These are phyloP conservation scores for Glebionis coronaria DNA, from an alignment of 129 eudicot genomes.

Conservation along the genomic window DNA sequence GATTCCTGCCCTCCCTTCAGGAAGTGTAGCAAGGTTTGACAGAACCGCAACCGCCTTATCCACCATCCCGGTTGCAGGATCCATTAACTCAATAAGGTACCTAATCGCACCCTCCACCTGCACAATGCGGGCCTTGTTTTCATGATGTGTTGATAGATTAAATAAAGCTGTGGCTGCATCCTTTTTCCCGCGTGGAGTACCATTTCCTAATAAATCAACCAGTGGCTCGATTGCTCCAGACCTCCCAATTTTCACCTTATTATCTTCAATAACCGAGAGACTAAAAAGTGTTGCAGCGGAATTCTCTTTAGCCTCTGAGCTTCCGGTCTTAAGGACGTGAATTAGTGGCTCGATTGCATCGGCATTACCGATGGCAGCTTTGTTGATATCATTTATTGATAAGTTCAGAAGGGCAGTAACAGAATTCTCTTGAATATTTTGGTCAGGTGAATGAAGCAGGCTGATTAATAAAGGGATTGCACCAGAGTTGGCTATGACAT, in stretches of 20 bases:
- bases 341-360: slow-evolving; percentile 81
- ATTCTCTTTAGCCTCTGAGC: slow-evolving; percentile 82
- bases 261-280: slow-evolving; percentile 77
- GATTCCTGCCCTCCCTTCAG: slow-evolving; percentile 73
- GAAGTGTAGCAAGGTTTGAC: slow-evolving; percentile 81
- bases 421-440: slow-evolving; percentile 62
- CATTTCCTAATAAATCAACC: slow-evolving; percentile 78
- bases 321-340: slow-evolving; percentile 77
- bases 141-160: slow-evolving; percentile 72
- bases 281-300: slow-evolving; percentile 94
- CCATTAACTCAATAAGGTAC: slow-evolving; percentile 84
- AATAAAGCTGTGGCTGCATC: slow-evolving; percentile 94
- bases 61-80: slow-evolving; percentile 93
- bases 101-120: slow-evolving; percentile 88
- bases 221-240: slow-evolving; percentile 86
- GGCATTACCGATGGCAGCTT: slow-evolving; percentile 64
- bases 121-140: slow-evolving; percentile 74
- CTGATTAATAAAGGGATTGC: slow-evolving; percentile 59
- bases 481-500: slow-evolving; percentile 73
- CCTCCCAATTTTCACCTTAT: slow-evolving; percentile 68
- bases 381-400: slow-evolving; percentile 84
- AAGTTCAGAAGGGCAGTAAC: slow-evolving; percentile 91
- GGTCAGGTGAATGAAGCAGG: slow-evolving; percentile 66
- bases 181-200: slow-evolving; percentile 86
- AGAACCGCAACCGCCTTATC: slow-evolving; percentile 93